Evolutionary conservation across 1,284 basidiomycete species (phyloP).

Genomic region (Pseudozyma tsukubaensis): DNA sequence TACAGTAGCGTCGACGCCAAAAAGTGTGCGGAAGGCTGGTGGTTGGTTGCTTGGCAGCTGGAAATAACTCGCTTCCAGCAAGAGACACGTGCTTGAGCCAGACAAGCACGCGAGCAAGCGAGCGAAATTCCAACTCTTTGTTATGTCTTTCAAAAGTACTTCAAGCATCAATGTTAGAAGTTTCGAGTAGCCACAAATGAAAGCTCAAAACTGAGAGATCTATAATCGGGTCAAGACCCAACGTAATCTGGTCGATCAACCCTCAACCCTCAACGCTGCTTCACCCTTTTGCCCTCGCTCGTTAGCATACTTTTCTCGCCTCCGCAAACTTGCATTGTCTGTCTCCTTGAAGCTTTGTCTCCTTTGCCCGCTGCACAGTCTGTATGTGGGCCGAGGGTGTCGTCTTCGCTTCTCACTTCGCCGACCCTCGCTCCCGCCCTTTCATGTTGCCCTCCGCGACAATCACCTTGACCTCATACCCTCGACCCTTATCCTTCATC

Average conservation of each 20-base stretch:
- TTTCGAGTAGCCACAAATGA: no score
- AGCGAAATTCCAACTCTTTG: background rate
- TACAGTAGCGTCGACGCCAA: no score
- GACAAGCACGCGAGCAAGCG: background rate
- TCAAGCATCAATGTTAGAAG: no score
- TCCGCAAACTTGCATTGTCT: background rate
- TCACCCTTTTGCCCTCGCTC: background rate
- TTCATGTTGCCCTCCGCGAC: background rate
- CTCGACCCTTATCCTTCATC: slow-evolving; percentile 17
- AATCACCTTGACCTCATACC: background rate
- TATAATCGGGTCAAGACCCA: background rate
- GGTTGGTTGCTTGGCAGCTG: background rate
- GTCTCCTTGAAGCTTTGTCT: no score
- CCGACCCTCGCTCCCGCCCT: background rate
- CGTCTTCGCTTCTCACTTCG: slow-evolving; percentile 4
- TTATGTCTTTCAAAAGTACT: background rate
- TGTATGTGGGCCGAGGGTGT: slow-evolving; percentile 32
- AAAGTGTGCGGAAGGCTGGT: background rate
- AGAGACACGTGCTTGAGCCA: background rate
- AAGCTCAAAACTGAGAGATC: no score
- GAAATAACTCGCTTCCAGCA: background rate
- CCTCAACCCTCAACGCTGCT: background rate
- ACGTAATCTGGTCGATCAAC: slow-evolving; percentile 1
- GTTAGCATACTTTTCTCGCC: background rate
- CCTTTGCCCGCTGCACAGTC: background rate